Conservation (phyloP, 2,329 filamentous ascomycete genomes). For the Aureobasidium sp. region DNA sequence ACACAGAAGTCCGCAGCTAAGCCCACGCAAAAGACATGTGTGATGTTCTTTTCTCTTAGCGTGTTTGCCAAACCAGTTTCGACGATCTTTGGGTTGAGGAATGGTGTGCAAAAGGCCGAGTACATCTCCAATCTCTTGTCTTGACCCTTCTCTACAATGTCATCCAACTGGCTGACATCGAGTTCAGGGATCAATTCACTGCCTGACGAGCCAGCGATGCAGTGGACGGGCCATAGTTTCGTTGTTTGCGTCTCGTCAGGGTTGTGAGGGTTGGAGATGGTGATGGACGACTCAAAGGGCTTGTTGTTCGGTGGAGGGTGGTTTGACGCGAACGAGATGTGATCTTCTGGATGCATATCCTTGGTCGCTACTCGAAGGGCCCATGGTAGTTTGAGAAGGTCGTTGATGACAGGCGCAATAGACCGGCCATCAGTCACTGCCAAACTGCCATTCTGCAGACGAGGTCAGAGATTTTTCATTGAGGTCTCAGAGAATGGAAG, state of each 20-base stretch:
- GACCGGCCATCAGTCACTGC: slow-evolving; percentile 66
- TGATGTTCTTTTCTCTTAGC: slow-evolving; percentile 52
- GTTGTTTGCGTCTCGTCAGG: slow-evolving; percentile 49
- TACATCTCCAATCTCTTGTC: slow-evolving; percentile 81
- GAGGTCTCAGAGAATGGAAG: too few relatives aligned
- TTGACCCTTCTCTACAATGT: slow-evolving; percentile 69
- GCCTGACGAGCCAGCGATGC: slow-evolving; percentile 66
- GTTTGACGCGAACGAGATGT: slow-evolving; percentile 83
- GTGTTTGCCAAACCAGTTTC: slow-evolving; percentile 53
- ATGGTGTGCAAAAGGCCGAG: slow-evolving; percentile 79
- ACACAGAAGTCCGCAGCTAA: slow-evolving; percentile 89
- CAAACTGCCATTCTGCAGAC: slow-evolving; percentile 65
- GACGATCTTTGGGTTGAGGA: slow-evolving; percentile 50
- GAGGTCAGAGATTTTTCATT: not conserved
- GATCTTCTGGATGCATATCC: slow-evolving; percentile 77
- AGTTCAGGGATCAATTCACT: slow-evolving; percentile 68
- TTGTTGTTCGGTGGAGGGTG: slow-evolving; percentile 55
- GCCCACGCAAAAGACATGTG: slow-evolving; percentile 78
- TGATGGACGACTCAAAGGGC: slow-evolving; percentile 58
- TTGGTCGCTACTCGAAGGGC: slow-evolving; percentile 72
- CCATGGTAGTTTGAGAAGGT: slow-evolving; percentile 55
- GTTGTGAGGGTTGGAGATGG: slow-evolving; percentile 61
- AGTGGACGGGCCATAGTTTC: slow-evolving; percentile 87
- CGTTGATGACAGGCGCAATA: slow-evolving; percentile 64
- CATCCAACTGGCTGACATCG: slow-evolving; percentile 49